Percentiles rank a stretch among this genome's conserved stretches.
These are phyloP conservation scores for Actinomortierella ambigua DNA, from an alignment of 371 early-diverging fungal genomes.

Conservation along the genomic window DNA sequence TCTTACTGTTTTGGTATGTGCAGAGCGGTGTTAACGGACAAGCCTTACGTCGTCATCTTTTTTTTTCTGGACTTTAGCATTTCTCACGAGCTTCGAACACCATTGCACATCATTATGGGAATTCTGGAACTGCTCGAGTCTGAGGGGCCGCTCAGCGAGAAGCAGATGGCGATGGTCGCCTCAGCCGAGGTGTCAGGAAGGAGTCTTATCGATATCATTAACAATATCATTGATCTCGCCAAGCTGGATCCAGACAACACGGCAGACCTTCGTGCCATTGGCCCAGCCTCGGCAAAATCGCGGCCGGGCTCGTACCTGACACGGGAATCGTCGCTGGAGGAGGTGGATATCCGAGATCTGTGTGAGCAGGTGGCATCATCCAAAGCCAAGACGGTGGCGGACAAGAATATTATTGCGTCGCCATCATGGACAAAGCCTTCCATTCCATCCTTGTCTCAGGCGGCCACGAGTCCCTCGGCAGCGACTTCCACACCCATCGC, in stretches of 20 bases:
- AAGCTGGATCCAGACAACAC: conserved; percentile 44
- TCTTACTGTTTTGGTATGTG: background rate
- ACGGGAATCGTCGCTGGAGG: conserved; percentile 22
- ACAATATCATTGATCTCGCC: conserved; percentile 48
- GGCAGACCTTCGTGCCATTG: conserved; percentile 3
- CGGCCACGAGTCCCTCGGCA: conserved; percentile 1
- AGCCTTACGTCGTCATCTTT: background rate
- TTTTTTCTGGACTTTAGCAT: conserved; percentile 20
- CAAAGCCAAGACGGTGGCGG: conserved; percentile 25
- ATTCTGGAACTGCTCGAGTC: conserved; percentile 45
- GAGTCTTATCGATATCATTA: conserved; percentile 39
- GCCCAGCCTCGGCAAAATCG: too few species aligned
- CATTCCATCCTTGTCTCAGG: conserved; percentile 17
- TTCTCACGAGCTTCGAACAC: conserved; percentile 50
- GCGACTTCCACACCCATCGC: conserved; percentile 7
- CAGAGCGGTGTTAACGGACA: background rate
- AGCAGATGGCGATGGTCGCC: conserved; percentile 28
- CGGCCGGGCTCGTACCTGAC: conserved; percentile 3
- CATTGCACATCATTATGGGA: conserved; percentile 49
- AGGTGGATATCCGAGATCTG: conserved; percentile 37
- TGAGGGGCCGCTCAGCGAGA: conserved; percentile 37
- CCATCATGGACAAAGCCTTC: conserved; percentile 41
- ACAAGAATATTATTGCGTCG: conserved; percentile 29
- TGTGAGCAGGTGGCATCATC: conserved; percentile 35
- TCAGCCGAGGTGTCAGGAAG: conserved; percentile 43